Base-by-base conservation (phyloP, 2,329 filamentous ascomycete species). In the Diaporthe capsici region DNA sequence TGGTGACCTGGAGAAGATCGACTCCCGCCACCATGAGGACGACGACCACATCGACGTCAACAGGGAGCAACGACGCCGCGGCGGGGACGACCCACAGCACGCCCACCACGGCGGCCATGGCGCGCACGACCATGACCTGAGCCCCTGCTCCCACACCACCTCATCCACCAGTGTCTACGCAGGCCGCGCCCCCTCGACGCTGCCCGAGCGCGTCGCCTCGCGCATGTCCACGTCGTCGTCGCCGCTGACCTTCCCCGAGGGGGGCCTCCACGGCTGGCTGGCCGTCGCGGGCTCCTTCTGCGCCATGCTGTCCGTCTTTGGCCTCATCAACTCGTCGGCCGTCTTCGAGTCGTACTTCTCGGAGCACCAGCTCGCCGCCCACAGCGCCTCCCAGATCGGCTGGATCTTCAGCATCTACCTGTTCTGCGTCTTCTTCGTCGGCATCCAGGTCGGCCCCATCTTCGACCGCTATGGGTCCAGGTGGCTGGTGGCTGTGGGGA, bases 391-490 rank as follows among this genome's bases (percentile, higher is more conserved):
- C 5, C 88, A 90, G 71, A 92, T 95, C 67, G 94, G 94, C n/a
- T 98, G 95, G 95, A 94, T 98, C 78, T 96, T 96, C 80, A 92
- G 93, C 79, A 85, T 97, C 71, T 96, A 95, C 81, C 88, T 94
- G 42, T 97, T 97, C 81, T 86, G 96, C 63, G 90, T 94, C 61
- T 96, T 97, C 83, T 94, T 96, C 80, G 92, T 94, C 51, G 94
- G 95, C 37, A 90, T 97, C 13, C 94, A 96, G 80, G 92, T 96
- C 68, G 95, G 95, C 0, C 94, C 95, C 0, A 83, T 97, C 51
- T 97, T 97, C 81, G 95, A 98, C 82, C 89, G 90, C 63, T 90
- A 93, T 78, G 95, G 95, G 0, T 93, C 95, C 0, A 87, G 91
- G 20, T 82, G 89, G 76, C 87, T 97, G n/a, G 88, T 97, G 3